Base-by-base conservation (phyloP, 2,329 filamentous ascomycete species). In the Talaromyces verruculosus region DNA sequence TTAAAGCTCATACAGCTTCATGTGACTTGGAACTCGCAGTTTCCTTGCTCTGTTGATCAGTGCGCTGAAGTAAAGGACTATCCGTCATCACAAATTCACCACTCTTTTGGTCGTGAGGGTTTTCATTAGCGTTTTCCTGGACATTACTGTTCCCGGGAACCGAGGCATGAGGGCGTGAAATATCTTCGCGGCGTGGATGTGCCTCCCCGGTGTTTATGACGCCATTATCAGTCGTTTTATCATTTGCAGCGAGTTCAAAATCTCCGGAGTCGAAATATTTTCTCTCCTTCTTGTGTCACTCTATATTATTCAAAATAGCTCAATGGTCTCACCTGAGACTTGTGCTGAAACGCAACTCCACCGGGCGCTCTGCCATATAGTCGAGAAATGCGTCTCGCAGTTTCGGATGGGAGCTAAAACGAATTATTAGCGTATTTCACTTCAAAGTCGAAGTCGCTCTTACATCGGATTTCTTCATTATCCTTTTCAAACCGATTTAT, bases 201-300 rank as follows among this genome's bases (percentile, higher is more conserved):
- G 63, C 67, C 59, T 55, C 70, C 47, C 72, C 73, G 1, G 72
- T 71, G 59, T 71, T 63, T 41, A 74, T 67, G 45, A 61, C 68
- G 15, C 70, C 72, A 37, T 69, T 65, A 63, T 74, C 69, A 22
- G 72, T 74, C 17, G 35, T 66, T 25, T 51, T 63, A 47, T 72
- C 17, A 61, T 71, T 67, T 19, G 71, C 65, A 25, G 72, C 71
- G 67, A 75, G 68, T 63, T 73, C 72, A 33, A 70, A 71, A 66
- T 75, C 73, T 43, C 72, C 72, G 8, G 73, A 74, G 67, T 75
- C 73, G 62, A 74, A 75, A 66, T 74, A 74, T 10, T 53, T 72
- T 47, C 71, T 71, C 63, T 74, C 62, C 73, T 75, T 58, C 28
- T 19, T 39, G 64, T 35, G 22, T 70, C 58, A 68, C 59, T 66